Evolutionary conservation across 2,329 filamentous ascomycete genomes (phyloP).

Genomic region (Aschersonia sp.): DNA sequence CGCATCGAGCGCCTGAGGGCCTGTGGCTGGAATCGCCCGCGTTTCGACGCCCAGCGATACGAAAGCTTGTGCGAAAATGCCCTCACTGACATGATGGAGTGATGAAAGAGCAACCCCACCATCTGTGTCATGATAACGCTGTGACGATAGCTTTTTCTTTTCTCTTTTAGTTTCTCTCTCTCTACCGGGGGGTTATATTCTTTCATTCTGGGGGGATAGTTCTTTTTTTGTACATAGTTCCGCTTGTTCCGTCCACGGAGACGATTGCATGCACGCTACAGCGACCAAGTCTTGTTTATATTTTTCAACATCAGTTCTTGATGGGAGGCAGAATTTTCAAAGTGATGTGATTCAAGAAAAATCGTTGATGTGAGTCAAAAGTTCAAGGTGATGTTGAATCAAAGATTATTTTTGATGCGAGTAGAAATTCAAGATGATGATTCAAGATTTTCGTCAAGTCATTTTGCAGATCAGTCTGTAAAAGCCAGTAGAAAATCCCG

Average conservation of each 20-base stretch:
- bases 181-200: not conserved
- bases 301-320: too few species aligned
- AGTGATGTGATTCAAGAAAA: not conserved
- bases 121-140: not conserved
- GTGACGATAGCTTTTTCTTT: not conserved
- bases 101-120: conserved; percentile 1
- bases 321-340: too few species aligned
- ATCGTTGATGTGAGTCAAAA: too few species aligned
- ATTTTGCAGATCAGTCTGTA: too few species aligned
- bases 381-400: too few species aligned
- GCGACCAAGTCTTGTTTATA: too few species aligned
- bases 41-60: conserved; percentile 39
- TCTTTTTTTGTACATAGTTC: not conserved
- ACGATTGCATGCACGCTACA: not conserved
- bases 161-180: not conserved
- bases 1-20: conserved; percentile 40
- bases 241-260: not conserved
- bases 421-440: too few species aligned
- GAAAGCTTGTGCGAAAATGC: conserved; percentile 35
- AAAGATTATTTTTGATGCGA: too few species aligned
- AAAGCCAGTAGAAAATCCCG: too few species aligned
- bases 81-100: conserved; percentile 30
- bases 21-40: conserved; percentile 39
- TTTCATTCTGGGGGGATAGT: not conserved
- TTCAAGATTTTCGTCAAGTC: too few species aligned